Evolutionary conservation across 371 early-diverging fungal species (phyloP).

Genomic region (Mucor plumbeus): DNA sequence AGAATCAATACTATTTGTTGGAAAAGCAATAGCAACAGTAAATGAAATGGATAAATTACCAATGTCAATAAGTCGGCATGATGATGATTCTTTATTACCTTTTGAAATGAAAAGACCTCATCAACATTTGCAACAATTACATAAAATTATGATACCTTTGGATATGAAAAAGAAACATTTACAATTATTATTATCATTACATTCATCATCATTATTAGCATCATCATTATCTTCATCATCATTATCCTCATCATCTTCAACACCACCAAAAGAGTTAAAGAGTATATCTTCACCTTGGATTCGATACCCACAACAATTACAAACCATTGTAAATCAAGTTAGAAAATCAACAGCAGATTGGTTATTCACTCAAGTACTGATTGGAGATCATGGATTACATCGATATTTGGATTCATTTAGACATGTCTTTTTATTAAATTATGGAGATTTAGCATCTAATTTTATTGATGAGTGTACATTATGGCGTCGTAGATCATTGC

Average conservation of each 20-base stretch:
- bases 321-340: conserved; percentile 51
- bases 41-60: conserved; percentile 27
- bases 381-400: conserved; percentile 61
- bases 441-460: conserved; percentile 71
- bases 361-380: conserved; percentile 72
- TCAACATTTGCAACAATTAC: conserved; percentile 6
- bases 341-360: conserved; percentile 67
- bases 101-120: neutral
- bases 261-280: neutral
- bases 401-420: conserved; percentile 67
- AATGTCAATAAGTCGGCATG: neutral
- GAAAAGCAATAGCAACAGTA: conserved; percentile 73
- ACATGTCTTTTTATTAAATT: conserved; percentile 68
- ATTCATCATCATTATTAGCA: conserved; percentile 20
- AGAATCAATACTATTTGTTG: conserved; percentile 74
- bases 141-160: conserved; percentile 46
- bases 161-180: conserved; percentile 51
- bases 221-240: conserved; percentile 19
- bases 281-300: conserved; percentile 22
- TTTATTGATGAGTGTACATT: conserved; percentile 64
- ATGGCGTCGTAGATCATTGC: conserved; percentile 36
- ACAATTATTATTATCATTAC: conserved; percentile 34
- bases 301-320: conserved; percentile 34
- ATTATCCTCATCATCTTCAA: conserved; percentile 11
- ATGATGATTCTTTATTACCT: neutral